Conservation (phyloP, 352 stramenopile genomes). For the Hyaloperonospora brassicae region DNA sequence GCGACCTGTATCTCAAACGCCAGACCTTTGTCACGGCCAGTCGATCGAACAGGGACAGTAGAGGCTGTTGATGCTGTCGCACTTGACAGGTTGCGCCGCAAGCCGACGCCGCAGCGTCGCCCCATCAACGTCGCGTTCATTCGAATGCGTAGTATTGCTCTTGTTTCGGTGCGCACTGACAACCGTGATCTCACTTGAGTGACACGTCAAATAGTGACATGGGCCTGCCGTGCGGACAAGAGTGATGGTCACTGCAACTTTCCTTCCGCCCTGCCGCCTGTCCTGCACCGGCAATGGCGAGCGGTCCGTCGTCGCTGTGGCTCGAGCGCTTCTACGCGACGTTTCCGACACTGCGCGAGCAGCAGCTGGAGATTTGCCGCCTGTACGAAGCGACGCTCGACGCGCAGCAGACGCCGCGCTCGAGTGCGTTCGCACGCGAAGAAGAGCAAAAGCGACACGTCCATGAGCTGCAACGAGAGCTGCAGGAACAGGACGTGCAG, state of each 20-base stretch:
- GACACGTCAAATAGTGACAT: slow-evolving; percentile 6
- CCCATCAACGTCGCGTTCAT: no score
- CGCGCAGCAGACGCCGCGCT: slow-evolving; percentile 1
- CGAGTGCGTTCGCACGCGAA: neutral
- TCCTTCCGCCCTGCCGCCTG: neutral
- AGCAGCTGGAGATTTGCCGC: slow-evolving; percentile 2
- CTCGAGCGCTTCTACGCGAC: neutral
- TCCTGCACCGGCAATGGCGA: neutral
- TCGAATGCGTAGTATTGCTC: no score
- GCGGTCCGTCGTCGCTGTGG: neutral
- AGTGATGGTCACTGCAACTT: slow-evolving; percentile 19
- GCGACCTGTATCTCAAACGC: slow-evolving; percentile 57
- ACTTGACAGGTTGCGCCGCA: slow-evolving; percentile 9
- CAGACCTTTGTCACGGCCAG: slow-evolving; percentile 42
- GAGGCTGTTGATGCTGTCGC: neutral
- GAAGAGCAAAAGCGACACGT: slow-evolving; percentile 1
- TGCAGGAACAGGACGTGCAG: slow-evolving; percentile 1
- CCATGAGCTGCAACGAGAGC: slow-evolving; percentile 4
- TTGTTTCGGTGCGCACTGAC: no score
- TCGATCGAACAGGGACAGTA: neutral
- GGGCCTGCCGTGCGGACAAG: neutral
- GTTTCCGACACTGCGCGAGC: neutral
- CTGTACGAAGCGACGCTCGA: slow-evolving; percentile 2
- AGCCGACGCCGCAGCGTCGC: neutral
- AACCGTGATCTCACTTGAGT: slow-evolving; percentile 5